phyloP scores from a whole-genome alignment of 73 alveolate genomes.

The Tetrahymena thermophila region DNA sequence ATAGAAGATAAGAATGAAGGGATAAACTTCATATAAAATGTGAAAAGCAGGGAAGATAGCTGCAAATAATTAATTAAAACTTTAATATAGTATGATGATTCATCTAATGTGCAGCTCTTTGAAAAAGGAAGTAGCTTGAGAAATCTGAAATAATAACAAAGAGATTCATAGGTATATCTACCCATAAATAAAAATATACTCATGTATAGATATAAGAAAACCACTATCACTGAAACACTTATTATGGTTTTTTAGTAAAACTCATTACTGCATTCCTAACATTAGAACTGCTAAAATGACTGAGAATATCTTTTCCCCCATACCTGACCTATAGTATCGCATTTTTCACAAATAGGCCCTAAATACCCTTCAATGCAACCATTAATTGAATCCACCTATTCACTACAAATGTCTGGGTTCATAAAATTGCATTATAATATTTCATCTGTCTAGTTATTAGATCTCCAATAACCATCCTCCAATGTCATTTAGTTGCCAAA shows the following conservation, averaged over 20 bases:
- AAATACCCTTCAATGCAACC: background rate
- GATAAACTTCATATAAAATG: background rate
- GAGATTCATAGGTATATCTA: background rate
- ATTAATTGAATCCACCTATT: background rate
- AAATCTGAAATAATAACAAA: background rate
- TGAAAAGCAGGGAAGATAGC: background rate
- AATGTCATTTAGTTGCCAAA: background rate
- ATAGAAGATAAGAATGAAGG: background rate
- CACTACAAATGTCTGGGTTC: background rate
- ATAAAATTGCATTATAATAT: background rate
- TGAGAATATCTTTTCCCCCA: background rate
- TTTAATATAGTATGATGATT: background rate
- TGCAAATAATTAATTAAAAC: background rate
- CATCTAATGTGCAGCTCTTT: background rate
- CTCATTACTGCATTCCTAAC: background rate
- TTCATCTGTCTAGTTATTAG: background rate
- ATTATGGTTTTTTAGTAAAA: background rate
- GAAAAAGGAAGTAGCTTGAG: background rate
- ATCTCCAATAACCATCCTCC: background rate
- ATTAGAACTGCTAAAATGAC: background rate
- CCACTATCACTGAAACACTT: background rate
- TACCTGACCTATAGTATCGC: background rate
- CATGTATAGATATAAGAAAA: background rate
- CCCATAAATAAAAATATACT: background rate
- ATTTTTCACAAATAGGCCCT: background rate